A percentile compares a stretch with the other conserved stretches of the same genome.
phyloP scores from a whole-genome alignment of 495 filamentous ascomycete genomes.

The Cenococcum geophilum region DNA sequence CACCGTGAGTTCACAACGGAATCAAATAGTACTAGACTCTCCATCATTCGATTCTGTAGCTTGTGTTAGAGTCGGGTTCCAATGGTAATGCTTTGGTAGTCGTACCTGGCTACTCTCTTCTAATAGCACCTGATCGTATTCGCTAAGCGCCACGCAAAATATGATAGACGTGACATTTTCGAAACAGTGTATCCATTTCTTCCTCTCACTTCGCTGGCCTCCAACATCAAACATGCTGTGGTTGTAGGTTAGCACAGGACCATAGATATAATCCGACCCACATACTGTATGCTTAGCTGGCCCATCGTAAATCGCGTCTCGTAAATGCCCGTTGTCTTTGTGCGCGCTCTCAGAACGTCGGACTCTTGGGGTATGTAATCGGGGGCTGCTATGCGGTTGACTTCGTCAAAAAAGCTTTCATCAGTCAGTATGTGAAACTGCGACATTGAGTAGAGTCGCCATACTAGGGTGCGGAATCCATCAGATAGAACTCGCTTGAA shows the following conservation, averaged over 20 bases:
- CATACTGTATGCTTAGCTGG: conserved; percentile 96
- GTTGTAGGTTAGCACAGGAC: conserved; percentile 21
- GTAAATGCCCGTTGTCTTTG: conserved; percentile 99
- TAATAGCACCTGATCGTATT: conserved; percentile 94
- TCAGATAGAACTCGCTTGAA: conserved; percentile 96
- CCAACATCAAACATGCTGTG: conserved; percentile 97
- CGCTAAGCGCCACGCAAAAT: conserved; percentile 96
- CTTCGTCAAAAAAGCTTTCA: conserved; percentile 88
- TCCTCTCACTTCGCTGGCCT: conserved; percentile 91
- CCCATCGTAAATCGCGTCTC: conserved; percentile 98
- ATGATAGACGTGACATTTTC: conserved; percentile 99
- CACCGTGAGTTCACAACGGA: conserved; percentile 97
- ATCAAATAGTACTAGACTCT: conserved; percentile 94
- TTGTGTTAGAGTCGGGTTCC: conserved; percentile 9
- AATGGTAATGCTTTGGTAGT: conserved; percentile 8
- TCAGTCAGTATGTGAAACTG: conserved; percentile 26
- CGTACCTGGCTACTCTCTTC: conserved; percentile 94
- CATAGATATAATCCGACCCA: conserved; percentile 6
- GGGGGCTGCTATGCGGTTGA: conserved; percentile 70
- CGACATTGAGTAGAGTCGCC: conserved; percentile 34
- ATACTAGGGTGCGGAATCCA: conserved; percentile 99
- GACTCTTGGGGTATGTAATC: conserved; percentile 88
- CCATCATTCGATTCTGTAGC: conserved; percentile 94
- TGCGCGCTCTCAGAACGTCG: conserved; percentile 89
- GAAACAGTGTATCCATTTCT: conserved; percentile 99